Evolutionary conservation across 441 rosid genomes (phyloP).

Genomic region (Eruca vesicaria): DNA sequence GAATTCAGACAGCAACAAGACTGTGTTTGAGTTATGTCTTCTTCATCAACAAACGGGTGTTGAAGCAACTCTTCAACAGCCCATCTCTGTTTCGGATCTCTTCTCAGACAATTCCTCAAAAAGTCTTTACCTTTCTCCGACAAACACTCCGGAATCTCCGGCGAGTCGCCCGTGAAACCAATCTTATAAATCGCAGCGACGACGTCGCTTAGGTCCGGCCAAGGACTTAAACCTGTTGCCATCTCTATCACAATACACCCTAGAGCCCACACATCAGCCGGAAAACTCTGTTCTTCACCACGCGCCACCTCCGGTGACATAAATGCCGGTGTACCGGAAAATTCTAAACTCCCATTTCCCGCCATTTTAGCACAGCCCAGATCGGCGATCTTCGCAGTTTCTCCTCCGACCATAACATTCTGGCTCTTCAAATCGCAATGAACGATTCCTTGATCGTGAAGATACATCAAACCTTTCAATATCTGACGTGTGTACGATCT

Average conservation of each 20-base stretch:
- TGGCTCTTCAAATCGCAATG: constrained; percentile 73
- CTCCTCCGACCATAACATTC: constrained; percentile 48
- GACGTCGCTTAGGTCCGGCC: constrained; percentile 64
- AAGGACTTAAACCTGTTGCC: constrained; percentile 73
- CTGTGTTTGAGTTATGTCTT: constrained; percentile 1
- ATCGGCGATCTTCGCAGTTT: constrained; percentile 59
- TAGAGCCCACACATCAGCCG: constrained; percentile 82
- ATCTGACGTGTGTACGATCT: constrained; percentile 45
- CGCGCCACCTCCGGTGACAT: constrained; percentile 96
- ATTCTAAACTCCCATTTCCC: constrained; percentile 13
- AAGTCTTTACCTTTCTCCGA: constrained; percentile 65
- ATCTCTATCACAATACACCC: constrained; percentile 81
- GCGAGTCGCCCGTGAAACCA: constrained; percentile 65
- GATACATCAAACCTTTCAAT: constrained; percentile 54
- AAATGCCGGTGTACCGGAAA: constrained; percentile 90
- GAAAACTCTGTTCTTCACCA: constrained; percentile 66
- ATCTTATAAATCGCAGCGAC: constrained; percentile 69
- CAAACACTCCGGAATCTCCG: constrained; percentile 62
- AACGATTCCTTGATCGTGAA: constrained; percentile 58
- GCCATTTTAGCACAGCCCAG: constrained; percentile 62
- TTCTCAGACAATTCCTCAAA: constrained; percentile 55
- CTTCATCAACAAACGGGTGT: constrained; percentile 62
- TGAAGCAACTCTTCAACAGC: constrained; percentile 53
- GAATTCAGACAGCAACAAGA: constrained; percentile 9
- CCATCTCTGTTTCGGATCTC: constrained; percentile 63